These are phyloP conservation scores for Boletales sp. DNA, from an alignment of 768 basidiomycete species.

Conservation along the genomic window DNA sequence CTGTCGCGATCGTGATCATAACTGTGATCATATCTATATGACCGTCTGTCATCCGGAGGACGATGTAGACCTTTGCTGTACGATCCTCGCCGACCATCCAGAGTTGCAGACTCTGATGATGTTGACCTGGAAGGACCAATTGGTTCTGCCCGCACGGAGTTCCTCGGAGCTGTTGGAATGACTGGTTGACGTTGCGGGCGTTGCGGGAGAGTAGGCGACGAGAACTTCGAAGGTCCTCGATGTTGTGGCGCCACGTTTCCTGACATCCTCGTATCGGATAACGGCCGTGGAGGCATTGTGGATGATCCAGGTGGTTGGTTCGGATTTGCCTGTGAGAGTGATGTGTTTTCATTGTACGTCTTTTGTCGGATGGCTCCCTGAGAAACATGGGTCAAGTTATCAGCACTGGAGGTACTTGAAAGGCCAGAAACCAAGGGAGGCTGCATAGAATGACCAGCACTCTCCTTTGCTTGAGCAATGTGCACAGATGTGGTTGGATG, in stretches of 20 bases:
- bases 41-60: slow-evolving; percentile 17
- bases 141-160: slow-evolving; percentile 16
- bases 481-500: background rate
- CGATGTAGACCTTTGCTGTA: slow-evolving; percentile 13
- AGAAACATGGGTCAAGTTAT: background rate
- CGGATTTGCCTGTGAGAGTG: background rate
- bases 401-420: background rate
- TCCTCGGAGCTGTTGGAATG: background rate
- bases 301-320: slow-evolving; percentile 2
- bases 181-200: slow-evolving; percentile 20
- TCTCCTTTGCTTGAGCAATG: background rate
- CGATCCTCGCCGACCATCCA: slow-evolving; percentile 19
- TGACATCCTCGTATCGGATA: slow-evolving; percentile 1
- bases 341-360: background rate
- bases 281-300: background rate
- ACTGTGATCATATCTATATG: slow-evolving; percentile 6
- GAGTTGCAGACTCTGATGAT: slow-evolving; percentile 11
- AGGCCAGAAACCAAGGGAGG: background rate
- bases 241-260: slow-evolving; percentile 1
- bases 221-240: background rate
- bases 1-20: slow-evolving; percentile 6
- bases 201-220: slow-evolving; percentile 12
- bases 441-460: background rate
- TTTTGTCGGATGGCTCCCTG: slow-evolving; percentile 2
- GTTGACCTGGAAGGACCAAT: slow-evolving; percentile 15